Evolutionary conservation across 2,329 filamentous ascomycete genomes (phyloP).

Genomic region (Botryotinia globosa): DNA sequence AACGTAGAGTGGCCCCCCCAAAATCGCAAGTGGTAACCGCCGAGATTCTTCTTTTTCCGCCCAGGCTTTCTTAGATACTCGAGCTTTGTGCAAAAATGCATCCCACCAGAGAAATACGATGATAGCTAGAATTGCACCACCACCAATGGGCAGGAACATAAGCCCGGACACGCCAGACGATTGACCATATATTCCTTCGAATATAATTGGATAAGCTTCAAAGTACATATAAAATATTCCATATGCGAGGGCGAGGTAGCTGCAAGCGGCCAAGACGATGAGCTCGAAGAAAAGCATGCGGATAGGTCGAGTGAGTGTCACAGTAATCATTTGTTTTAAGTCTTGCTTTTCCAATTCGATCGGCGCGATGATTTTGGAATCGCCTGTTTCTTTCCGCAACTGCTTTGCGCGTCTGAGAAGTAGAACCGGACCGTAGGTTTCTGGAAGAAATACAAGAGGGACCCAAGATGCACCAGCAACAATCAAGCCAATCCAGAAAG

Average conservation of each 20-base stretch:
- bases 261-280: slow-evolving; percentile 59
- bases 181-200: slow-evolving; percentile 58
- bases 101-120: slow-evolving; percentile 51
- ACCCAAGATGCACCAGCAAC: slow-evolving; percentile 61
- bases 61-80: slow-evolving; percentile 46
- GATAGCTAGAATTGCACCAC: slow-evolving; percentile 51
- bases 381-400: slow-evolving; percentile 57
- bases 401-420: slow-evolving; percentile 57
- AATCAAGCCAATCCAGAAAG: slow-evolving; percentile 59
- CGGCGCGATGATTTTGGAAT: slow-evolving; percentile 55
- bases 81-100: slow-evolving; percentile 49
- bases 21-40: slow-evolving; percentile 50
- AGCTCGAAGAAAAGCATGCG: slow-evolving; percentile 60
- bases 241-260: slow-evolving; percentile 61
- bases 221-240: slow-evolving; percentile 63
- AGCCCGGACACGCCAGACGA: slow-evolving; percentile 56
- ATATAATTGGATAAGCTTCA: slow-evolving; percentile 64
- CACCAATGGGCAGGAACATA: slow-evolving; percentile 55
- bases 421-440: slow-evolving; percentile 59
- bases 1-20: slow-evolving; percentile 44
- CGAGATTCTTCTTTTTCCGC: slow-evolving; percentile 50
- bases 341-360: slow-evolving; percentile 61
- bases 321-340: slow-evolving; percentile 48
- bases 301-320: slow-evolving; percentile 59
- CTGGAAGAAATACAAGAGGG: slow-evolving; percentile 60